Percentiles rank a stretch among this genome's conserved stretches.
phyloP scores from a whole-genome alignment of 331 rosid genomes.

The Phaseolus coccineus region DNA sequence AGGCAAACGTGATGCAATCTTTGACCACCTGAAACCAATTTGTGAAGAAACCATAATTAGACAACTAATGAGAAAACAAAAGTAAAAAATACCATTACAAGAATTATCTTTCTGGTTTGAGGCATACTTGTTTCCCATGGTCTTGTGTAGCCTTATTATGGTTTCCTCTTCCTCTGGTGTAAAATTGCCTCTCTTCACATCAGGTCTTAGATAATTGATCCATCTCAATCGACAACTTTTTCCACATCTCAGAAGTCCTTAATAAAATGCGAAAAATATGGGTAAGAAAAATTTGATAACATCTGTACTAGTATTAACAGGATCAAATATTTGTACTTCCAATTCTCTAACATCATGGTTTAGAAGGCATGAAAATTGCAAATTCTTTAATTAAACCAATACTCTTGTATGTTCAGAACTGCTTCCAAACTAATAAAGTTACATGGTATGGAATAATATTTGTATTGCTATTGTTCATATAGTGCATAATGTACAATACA shows the following conservation, averaged over 20 bases:
- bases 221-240: constrained; percentile 98
- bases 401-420: too few relatives aligned
- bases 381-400: neutral
- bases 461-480: neutral
- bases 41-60: constrained; percentile 5
- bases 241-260: constrained; percentile 86
- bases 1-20: constrained; percentile 75
- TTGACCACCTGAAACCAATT: constrained; percentile 75
- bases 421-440: neutral
- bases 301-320: neutral
- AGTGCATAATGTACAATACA: neutral
- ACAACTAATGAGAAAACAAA: neutral
- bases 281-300: neutral
- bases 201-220: constrained; percentile 96
- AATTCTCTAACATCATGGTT: constrained; percentile 21
- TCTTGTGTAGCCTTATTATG: constrained; percentile 65
- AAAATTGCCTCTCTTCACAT: constrained; percentile 86
- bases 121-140: constrained; percentile 83
- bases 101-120: neutral
- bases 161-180: constrained; percentile 74
- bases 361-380: constrained; percentile 38
- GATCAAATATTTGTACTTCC: neutral
- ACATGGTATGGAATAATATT: neutral
- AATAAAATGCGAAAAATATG: neutral
- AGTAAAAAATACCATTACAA: neutral